Evolutionary conservation across 306 rosid species (phyloP), one percentile per base, ranked within the genome.

Genomic region (Quercus agrifolia): DNA sequence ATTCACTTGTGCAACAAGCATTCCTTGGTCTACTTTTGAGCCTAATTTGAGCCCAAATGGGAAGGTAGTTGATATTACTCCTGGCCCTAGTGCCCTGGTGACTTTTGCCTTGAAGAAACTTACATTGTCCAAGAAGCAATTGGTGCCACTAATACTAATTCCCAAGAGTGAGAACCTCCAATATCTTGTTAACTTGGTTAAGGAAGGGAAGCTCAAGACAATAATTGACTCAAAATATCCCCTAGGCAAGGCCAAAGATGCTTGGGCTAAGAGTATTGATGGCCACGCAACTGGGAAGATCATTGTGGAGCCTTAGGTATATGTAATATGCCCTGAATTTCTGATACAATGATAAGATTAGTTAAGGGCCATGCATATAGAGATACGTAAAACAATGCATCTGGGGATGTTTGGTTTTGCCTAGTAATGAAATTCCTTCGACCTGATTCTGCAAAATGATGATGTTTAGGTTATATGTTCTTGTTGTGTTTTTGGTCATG

Each of bases 201-300:
- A 90, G 88, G 86, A 87, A 67, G 93, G 94, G 59, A 92, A 90
- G 88, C 92, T 92, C 1, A 92, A 77, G 88, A 88, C 93, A 1
- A 82, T 88, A 66, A 81, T 90, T 7, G 98, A 94, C 54, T 88
- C 94, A 2, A 89, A 80, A 64, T 81, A 85, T 81, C 88, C 91
- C 49, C 52, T 94, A 70, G 81, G 28, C 46, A 86, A 88, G 79
- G 97, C 87, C 25, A 86, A 88, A 83, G 92, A 79, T 74, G 98
- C 85, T 18, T 94, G 96, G 98, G 89, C 94, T 25, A 86, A 68
- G 83, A 90, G 90, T 59, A 80, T 86, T 8, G 97, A 85, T 56
- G 96, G 98, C 20, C 96, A 94, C 79, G 93, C 97, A 31, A 92
- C 97, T 64, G 98, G 98, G 79, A 94, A 94, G 88, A 84, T 94